phyloP scores from a whole-genome alignment of 208 protist genomes.

The Trypanosomatidae sp. region DNA sequence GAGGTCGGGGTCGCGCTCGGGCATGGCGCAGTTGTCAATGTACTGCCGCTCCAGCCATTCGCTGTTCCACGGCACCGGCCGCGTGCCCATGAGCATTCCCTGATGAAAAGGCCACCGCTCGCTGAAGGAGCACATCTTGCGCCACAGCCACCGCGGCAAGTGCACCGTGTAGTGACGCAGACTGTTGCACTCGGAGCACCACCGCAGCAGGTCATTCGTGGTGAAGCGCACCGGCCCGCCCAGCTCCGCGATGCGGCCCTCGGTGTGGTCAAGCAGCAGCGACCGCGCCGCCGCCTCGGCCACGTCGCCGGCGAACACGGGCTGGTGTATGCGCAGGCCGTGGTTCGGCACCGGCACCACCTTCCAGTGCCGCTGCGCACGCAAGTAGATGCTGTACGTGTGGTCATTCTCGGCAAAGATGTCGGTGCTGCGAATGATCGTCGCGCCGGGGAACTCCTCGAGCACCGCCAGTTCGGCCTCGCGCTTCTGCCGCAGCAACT shows the following conservation, averaged over 20 bases:
- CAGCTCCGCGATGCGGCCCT: conserved; percentile 86
- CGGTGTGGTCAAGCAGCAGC: conserved; percentile 77
- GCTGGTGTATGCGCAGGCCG: conserved; percentile 79
- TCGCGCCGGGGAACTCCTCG: conserved; percentile 85
- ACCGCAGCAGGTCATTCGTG: conserved; percentile 79
- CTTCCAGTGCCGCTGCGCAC: conserved; percentile 76
- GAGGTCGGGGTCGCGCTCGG: conserved; percentile 79
- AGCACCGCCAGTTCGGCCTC: conserved; percentile 76
- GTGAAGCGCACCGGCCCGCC: conserved; percentile 83
- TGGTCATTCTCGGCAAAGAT: conserved; percentile 84
- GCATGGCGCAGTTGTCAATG: conserved; percentile 80
- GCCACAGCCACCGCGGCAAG: conserved; percentile 58
- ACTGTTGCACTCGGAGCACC: conserved; percentile 77
- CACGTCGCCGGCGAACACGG: conserved; percentile 81
- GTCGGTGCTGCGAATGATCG: conserved; percentile 80
- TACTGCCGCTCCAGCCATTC: conserved; percentile 85
- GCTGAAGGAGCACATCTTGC: conserved; percentile 52
- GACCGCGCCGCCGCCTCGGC: conserved; percentile 71
- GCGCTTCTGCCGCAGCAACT: conserved; percentile 79
- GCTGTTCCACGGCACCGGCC: conserved; percentile 67
- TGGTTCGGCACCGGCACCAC: conserved; percentile 76
- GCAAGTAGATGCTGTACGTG: conserved; percentile 81
- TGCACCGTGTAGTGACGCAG: conserved; percentile 47
- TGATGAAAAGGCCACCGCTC: conserved; percentile 68
- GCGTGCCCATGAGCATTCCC: conserved; percentile 53